phyloP scores from a whole-genome alignment of 2,329 filamentous ascomycete genomes.

The Arthrinium puccinioides region DNA sequence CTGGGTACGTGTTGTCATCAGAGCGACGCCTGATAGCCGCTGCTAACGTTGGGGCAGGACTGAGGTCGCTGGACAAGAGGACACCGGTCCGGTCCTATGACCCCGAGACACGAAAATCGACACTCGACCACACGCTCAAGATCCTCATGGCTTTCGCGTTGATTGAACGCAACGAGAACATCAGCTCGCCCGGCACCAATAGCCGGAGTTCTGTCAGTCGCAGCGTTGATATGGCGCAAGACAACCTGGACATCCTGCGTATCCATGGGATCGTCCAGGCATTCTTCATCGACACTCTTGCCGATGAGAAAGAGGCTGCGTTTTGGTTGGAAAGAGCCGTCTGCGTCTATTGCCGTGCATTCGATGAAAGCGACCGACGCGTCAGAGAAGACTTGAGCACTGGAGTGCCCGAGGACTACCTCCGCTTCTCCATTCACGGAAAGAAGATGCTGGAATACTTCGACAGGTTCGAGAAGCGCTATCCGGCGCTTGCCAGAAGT shows the following conservation, averaged over 20 bases:
- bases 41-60: constrained; percentile 23
- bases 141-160: constrained; percentile 44
- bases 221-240: constrained; percentile 32
- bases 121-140: constrained; percentile 40
- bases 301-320: constrained; percentile 29
- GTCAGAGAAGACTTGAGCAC: constrained; percentile 32
- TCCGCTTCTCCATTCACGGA: constrained; percentile 44
- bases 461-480: constrained; percentile 26
- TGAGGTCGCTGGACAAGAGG: constrained; percentile 35
- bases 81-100: constrained; percentile 39
- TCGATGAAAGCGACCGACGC: constrained; percentile 34
- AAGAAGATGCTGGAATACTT: constrained; percentile 36
- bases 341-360: constrained; percentile 40
- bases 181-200: constrained; percentile 30
- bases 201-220: constrained; percentile 33
- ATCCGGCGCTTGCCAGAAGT: constrained; percentile 20
- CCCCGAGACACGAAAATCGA: constrained; percentile 23
- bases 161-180: constrained; percentile 41
- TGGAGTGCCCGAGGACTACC: constrained; percentile 45
- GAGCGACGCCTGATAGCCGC: no score
- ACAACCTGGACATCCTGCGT: constrained; percentile 41
- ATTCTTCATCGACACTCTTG: constrained; percentile 41
- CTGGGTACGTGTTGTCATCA: constrained; percentile 35
- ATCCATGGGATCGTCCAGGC: constrained; percentile 46
- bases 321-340: constrained; percentile 44